These are phyloP conservation scores for Candida neerlandica DNA, from an alignment of 1,139 yeast species.

Conservation along the genomic window DNA sequence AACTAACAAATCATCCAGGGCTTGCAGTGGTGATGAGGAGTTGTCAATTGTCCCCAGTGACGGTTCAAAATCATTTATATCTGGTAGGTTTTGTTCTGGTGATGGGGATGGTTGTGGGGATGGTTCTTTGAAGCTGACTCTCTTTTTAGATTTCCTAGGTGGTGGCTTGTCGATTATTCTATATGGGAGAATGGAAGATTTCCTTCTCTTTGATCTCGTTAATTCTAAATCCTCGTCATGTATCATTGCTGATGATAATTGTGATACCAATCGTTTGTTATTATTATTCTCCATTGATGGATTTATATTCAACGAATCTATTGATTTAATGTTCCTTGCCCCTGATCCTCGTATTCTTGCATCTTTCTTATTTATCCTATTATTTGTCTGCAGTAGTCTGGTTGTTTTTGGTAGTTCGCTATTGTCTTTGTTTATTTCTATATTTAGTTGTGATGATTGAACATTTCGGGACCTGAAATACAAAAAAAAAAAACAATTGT, in stretches of 20 bases:
- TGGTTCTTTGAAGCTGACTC: conserved; percentile 5
- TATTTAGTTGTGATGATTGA: conserved; percentile 4
- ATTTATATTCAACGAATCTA: conserved; percentile 1
- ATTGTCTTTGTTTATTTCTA: background rate
- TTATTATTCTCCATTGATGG: background rate
- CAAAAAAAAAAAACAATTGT: conserved; percentile 8
- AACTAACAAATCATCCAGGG: background rate
- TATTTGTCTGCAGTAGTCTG: conserved; percentile 7
- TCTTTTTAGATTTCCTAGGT: background rate
- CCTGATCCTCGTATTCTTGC: conserved; percentile 42
- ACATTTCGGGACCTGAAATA: conserved; percentile 14
- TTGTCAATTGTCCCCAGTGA: background rate
- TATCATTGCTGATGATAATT: conserved; percentile 5
- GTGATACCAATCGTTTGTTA: conserved; percentile 4
- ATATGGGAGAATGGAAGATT: conserved; percentile 4
- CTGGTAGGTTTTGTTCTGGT: conserved; percentile 1
- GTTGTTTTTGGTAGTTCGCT: background rate
- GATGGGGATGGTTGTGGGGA: background rate
- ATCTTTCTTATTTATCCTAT: conserved; percentile 23
- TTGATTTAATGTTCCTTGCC: conserved; percentile 23
- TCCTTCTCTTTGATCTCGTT: conserved; percentile 6
- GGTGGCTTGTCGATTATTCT: background rate
- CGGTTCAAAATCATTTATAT: background rate
- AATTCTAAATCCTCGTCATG: conserved; percentile 6
- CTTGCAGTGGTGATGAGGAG: no score